Percentiles rank a stretch among this genome's conserved stretches.
Evolutionary conservation across 768 basidiomycete species (phyloP).

Genomic region (Suillus hirtellus): DNA sequence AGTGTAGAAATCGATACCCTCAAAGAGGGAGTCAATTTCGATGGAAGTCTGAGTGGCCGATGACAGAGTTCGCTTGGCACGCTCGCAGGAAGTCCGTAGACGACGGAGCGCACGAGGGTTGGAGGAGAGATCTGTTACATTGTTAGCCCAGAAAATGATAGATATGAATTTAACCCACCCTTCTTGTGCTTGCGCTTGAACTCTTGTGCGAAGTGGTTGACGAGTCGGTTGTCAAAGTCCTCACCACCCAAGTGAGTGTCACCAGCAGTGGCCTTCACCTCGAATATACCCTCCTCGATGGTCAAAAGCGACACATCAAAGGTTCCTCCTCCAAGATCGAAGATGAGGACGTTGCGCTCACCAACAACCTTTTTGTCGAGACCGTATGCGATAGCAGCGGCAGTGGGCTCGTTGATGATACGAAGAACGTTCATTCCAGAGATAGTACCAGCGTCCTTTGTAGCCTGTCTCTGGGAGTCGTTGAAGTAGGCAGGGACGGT

Average conservation of each 20-base stretch:
- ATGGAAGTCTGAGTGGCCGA: constrained; percentile 96
- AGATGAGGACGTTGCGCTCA: constrained; percentile 96
- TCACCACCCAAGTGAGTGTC: constrained; percentile 98
- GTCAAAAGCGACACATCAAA: constrained; percentile 97
- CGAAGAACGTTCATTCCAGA: constrained; percentile 94
- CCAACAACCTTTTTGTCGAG: constrained; percentile 91
- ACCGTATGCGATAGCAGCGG: constrained; percentile 97
- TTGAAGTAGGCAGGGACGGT: constrained; percentile 99
- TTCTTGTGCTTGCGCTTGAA: constrained; percentile 99
- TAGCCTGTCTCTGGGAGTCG: constrained; percentile 97
- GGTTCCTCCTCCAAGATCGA: constrained; percentile 98
- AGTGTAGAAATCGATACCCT: constrained; percentile 98
- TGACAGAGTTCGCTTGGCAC: constrained; percentile 97
- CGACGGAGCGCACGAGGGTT: constrained; percentile 97
- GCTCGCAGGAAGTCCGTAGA: constrained; percentile 96
- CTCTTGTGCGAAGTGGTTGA: constrained; percentile 95
- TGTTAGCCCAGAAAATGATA: constrained; percentile 16
- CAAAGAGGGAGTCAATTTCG: constrained; percentile 96
- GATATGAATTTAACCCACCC: constrained; percentile 41
- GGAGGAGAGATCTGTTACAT: constrained; percentile 70
- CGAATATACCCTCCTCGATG: constrained; percentile 97
- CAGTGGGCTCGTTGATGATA: constrained; percentile 99
- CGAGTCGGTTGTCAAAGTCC: constrained; percentile 97
- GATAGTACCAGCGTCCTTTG: constrained; percentile 96
- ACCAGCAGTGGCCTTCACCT: constrained; percentile 97